Evolutionary conservation across 805 yeast genomes (phyloP).

Genomic region (Wickerhamiella dianesei): DNA sequence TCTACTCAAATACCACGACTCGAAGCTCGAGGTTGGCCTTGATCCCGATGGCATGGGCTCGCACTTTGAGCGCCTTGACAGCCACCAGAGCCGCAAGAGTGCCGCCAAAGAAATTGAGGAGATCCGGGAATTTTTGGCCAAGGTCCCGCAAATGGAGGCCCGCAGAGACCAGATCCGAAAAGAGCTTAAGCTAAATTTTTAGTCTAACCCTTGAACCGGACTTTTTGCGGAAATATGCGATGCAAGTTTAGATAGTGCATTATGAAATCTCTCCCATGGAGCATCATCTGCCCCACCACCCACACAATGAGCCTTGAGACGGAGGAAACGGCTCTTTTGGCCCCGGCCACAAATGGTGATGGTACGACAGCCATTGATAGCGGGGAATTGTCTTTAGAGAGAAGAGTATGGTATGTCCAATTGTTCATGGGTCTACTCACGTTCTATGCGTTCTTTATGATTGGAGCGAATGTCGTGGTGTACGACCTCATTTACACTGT

Average conservation of each 20-base stretch:
- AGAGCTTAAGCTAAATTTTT: neutral
- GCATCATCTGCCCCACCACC: no score
- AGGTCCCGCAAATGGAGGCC: slow-evolving; percentile 43
- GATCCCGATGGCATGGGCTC: slow-evolving; percentile 35
- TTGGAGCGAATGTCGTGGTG: neutral
- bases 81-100: slow-evolving; percentile 50
- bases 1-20: slow-evolving; percentile 72
- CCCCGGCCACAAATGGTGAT: neutral
- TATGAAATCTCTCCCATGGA: no score
- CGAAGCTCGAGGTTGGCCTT: slow-evolving; percentile 52
- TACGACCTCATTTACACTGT: neutral
- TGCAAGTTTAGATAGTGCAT: neutral
- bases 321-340: neutral
- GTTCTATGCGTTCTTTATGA: neutral
- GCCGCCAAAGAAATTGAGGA: slow-evolving; percentile 65
- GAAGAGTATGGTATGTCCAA: neutral
- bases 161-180: slow-evolving; percentile 41
- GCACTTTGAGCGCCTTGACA: slow-evolving; percentile 50
- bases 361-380: no score
- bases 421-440: neutral
- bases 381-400: neutral
- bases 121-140: slow-evolving; percentile 45
- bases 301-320: neutral
- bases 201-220: no score
- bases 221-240: neutral